Evolutionary conservation across 345 rosid species (phyloP).

Genomic region (Gynandropsis gynandra): DNA sequence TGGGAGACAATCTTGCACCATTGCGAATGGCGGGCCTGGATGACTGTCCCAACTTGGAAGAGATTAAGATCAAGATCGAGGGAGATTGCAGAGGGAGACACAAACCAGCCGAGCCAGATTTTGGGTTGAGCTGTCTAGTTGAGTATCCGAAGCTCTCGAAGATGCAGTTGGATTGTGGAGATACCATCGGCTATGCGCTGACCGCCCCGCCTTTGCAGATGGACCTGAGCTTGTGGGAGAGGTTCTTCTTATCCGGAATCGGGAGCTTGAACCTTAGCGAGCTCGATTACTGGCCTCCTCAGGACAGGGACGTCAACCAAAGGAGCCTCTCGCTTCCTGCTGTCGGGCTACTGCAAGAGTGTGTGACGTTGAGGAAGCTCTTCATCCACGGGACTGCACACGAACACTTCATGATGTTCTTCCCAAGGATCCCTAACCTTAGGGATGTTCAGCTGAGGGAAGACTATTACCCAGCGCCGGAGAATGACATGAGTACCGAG

Average conservation of each 20-base stretch:
- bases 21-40: constrained; percentile 47
- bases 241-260: constrained; percentile 67
- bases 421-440: constrained; percentile 42
- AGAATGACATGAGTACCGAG: constrained; percentile 76
- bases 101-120: constrained; percentile 44
- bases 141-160: constrained; percentile 55
- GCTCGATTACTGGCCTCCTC: constrained; percentile 92
- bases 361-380: constrained; percentile 62
- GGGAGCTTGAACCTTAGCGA: constrained; percentile 50
- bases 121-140: constrained; percentile 60
- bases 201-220: constrained; percentile 80
- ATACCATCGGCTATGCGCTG: constrained; percentile 53
- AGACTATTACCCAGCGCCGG: constrained; percentile 96
- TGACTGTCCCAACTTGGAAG: constrained; percentile 78
- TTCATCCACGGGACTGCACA: constrained; percentile 89
- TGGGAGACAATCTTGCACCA: constrained; percentile 57
- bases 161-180: constrained; percentile 75
- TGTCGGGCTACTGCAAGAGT: constrained; percentile 57
- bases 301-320: constrained; percentile 77
- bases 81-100: constrained; percentile 76
- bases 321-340: constrained; percentile 71
- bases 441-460: constrained; percentile 87
- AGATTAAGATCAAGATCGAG: constrained; percentile 64
- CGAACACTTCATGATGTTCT: constrained; percentile 88
- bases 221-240: constrained; percentile 90